A percentile compares a stretch with the other conserved stretches of the same genome.
Conservation (phyloP, 176 grass and related monocot species). For the Puccinellia tenuiflora region DNA sequence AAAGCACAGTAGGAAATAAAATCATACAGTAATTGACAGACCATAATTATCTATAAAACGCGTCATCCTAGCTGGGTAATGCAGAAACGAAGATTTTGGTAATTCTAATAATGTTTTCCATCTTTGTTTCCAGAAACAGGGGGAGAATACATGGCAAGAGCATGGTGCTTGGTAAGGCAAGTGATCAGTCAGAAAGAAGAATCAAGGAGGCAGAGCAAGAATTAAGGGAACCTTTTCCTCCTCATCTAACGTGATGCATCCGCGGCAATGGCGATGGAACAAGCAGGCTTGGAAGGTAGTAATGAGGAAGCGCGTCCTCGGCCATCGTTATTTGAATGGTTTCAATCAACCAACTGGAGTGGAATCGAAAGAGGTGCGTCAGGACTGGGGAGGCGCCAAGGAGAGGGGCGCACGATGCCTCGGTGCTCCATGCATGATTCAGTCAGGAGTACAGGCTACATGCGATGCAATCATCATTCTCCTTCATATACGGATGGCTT, state of each 20-base stretch:
- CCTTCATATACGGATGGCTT: neutral
- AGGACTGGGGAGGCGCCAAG: neutral
- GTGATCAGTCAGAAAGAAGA: neutral
- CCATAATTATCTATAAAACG: neutral
- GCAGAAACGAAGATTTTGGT: neutral
- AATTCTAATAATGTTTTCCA: neutral
- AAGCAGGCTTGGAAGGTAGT: neutral
- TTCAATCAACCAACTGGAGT: constrained; percentile 11
- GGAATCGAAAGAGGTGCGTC: neutral
- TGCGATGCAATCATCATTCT: neutral
- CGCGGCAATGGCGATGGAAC: constrained; percentile 1
- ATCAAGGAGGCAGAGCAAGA: neutral
- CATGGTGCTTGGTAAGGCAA: neutral
- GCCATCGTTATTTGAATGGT: neutral
- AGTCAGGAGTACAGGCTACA: neutral
- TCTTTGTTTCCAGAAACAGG: neutral
- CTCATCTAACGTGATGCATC: neutral
- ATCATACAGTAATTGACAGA: neutral
- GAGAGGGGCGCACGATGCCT: constrained; percentile 3
- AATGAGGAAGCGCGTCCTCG: constrained; percentile 2
- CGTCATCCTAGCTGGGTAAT: neutral
- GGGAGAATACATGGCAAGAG: neutral
- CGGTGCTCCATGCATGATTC: constrained; percentile 15
- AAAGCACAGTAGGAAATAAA: neutral
- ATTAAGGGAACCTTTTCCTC: neutral